phyloP scores from a whole-genome alignment of 805 yeast genomes.

The Yarrowia sp. region DNA sequence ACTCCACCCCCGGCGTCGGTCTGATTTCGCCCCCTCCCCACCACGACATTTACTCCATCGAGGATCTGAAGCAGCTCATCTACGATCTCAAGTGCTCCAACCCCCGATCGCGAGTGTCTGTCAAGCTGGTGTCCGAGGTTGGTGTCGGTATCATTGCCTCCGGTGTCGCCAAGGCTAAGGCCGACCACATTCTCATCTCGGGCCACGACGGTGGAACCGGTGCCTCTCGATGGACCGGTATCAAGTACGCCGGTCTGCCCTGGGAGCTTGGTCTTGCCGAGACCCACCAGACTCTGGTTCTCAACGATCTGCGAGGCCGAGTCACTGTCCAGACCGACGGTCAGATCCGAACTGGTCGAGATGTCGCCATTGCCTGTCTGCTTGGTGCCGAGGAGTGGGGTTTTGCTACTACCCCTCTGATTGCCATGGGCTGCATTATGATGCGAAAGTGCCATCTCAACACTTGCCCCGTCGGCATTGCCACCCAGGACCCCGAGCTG shows the following conservation, averaged over 20 bases:
- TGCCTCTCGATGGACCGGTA: slow-evolving; percentile 97
- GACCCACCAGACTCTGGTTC: slow-evolving; percentile 93
- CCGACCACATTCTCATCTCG: slow-evolving; percentile 91
- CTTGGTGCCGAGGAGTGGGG: slow-evolving; percentile 99
- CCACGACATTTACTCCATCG: slow-evolving; percentile 97
- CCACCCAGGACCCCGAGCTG: slow-evolving; percentile 94
- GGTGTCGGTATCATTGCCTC: slow-evolving; percentile 99
- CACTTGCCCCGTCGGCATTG: slow-evolving; percentile 98
- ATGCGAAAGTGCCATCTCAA: slow-evolving; percentile 92
- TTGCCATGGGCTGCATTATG: slow-evolving; percentile 97
- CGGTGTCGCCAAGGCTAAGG: slow-evolving; percentile 98
- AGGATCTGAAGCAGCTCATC: slow-evolving; percentile 93
- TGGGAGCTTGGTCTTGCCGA: slow-evolving; percentile 99
- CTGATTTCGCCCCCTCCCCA: slow-evolving; percentile 98
- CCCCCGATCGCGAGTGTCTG: slow-evolving; percentile 96
- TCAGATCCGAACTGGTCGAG: slow-evolving; percentile 95
- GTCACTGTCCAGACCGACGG: slow-evolving; percentile 98
- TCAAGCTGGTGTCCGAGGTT: slow-evolving; percentile 93
- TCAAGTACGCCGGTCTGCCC: slow-evolving; percentile 95
- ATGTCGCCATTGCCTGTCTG: slow-evolving; percentile 91
- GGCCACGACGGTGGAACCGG: slow-evolving; percentile 99
- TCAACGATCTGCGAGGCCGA: slow-evolving; percentile 93
- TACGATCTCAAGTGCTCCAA: slow-evolving; percentile 95
- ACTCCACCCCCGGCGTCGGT: slow-evolving; percentile 95
- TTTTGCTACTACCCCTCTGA: slow-evolving; percentile 93